Percentiles rank a stretch among this genome's conserved stretches.
Evolutionary conservation across 352 stramenopile genomes (phyloP).

Genomic region (Phytophthora quininea): DNA sequence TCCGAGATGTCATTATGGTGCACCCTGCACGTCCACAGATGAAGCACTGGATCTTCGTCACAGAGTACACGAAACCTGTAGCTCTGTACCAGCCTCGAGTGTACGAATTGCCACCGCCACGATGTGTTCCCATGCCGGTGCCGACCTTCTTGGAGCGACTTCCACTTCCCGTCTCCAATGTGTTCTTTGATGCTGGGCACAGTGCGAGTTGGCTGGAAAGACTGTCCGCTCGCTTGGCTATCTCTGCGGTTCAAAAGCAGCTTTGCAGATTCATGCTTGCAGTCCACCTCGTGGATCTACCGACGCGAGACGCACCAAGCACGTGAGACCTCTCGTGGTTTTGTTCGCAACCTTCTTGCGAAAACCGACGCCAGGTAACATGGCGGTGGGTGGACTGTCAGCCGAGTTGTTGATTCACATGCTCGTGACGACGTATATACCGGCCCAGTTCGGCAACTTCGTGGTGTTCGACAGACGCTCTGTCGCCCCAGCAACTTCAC

Average conservation of each 20-base stretch:
- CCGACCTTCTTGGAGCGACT: constrained; percentile 79
- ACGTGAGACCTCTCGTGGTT: constrained; percentile 79
- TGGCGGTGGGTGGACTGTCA: constrained; percentile 85
- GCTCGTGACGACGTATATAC: constrained; percentile 92
- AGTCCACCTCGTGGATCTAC: constrained; percentile 61
- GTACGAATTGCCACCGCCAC: constrained; percentile 83
- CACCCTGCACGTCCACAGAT: constrained; percentile 61
- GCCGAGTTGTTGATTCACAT: constrained; percentile 90
- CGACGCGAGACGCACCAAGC: constrained; percentile 76
- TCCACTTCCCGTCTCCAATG: constrained; percentile 71
- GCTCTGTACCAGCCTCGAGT: constrained; percentile 80
- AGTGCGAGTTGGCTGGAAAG: constrained; percentile 77
- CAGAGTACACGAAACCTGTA: constrained; percentile 64
- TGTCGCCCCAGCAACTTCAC: constrained; percentile 51
- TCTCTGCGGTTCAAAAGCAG: constrained; percentile 61
- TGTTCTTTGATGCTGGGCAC: constrained; percentile 64
- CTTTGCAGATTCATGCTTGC: constrained; percentile 72
- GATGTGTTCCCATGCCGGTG: constrained; percentile 88
- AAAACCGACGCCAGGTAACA: constrained; percentile 80
- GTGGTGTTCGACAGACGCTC: constrained; percentile 83
- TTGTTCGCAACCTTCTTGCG: constrained; percentile 91
- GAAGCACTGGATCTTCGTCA: constrained; percentile 69
- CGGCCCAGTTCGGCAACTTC: constrained; percentile 93
- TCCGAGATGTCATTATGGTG: constrained; percentile 64
- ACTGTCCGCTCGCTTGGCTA: constrained; percentile 53